These are phyloP conservation scores for Hypoxylon sp. DNA, from an alignment of 2,329 filamentous ascomycete species.

Conservation along the genomic window DNA sequence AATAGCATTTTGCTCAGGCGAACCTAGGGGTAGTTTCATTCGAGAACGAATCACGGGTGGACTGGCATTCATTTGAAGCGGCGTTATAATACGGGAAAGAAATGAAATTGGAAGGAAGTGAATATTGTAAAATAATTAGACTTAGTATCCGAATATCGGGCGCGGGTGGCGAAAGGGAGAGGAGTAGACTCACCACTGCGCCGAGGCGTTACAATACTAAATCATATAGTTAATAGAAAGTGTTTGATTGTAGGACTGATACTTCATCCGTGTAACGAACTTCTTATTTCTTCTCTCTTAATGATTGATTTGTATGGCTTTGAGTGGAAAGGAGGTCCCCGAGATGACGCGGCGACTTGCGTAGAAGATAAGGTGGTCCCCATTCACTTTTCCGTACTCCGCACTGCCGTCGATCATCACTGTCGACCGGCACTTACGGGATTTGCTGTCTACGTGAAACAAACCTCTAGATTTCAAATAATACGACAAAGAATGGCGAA, in stretches of 20 bases:
- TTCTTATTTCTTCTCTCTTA: background rate
- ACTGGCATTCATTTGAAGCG: conserved; percentile 31
- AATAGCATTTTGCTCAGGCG: conserved; percentile 44
- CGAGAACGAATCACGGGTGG: conserved; percentile 20
- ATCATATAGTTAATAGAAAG: conserved; percentile 21
- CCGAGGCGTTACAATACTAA: conserved; percentile 12
- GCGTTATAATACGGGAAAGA: conserved; percentile 31
- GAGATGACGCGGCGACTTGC: conserved; percentile 14
- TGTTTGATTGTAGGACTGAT: conserved; percentile 5
- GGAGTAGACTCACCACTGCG: conserved; percentile 13
- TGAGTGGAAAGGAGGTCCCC: conserved; percentile 1
- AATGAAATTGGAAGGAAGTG: conserved; percentile 10
- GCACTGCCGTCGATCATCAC: conserved; percentile 26
- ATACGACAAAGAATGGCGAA: background rate
- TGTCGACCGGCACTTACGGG: conserved; percentile 16
- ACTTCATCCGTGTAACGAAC: background rate
- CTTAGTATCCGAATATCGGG: conserved; percentile 33
- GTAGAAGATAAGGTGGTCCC: conserved; percentile 21
- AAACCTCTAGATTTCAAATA: background rate
- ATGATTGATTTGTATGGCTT: conserved; percentile 10
- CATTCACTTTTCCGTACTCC: conserved; percentile 22
- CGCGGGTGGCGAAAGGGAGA: conserved; percentile 11
- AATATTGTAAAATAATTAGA: conserved; percentile 36
- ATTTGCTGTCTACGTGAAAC: background rate
- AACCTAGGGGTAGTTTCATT: conserved; percentile 33